phyloP scores from a whole-genome alignment of 257 asterid species.

The Primulina tabacum region DNA sequence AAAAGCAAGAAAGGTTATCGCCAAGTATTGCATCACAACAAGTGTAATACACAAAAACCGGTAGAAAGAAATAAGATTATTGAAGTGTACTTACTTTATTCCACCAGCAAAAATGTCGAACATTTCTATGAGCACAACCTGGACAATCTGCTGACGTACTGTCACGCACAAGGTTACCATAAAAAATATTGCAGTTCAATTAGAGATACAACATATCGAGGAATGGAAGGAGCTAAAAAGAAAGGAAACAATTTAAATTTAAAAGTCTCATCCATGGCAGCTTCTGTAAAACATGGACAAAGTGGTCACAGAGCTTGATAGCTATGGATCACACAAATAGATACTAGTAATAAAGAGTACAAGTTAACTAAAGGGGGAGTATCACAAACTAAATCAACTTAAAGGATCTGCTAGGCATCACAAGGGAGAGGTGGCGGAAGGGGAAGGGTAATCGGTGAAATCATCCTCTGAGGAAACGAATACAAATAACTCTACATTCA shows the following conservation, averaged over 20 bases:
- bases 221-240: slow-evolving; percentile 7
- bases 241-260: slow-evolving; percentile 14
- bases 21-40: slow-evolving; percentile 21
- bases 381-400: background rate
- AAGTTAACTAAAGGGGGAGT: background rate
- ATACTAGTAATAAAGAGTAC: background rate
- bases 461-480: background rate
- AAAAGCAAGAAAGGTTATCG: slow-evolving; percentile 24
- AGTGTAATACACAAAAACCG: background rate
- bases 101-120: slow-evolving; percentile 99
- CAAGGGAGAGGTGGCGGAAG: background rate
- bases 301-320: slow-evolving; percentile 7
- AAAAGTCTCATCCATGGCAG: slow-evolving; percentile 6
- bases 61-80: slow-evolving; percentile 12
- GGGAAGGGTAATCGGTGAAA: slow-evolving; percentile 6
- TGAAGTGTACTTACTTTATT: slow-evolving; percentile 57
- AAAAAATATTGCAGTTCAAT: slow-evolving; percentile 14
- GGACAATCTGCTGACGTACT: slow-evolving; percentile 67
- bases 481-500: slow-evolving; percentile 5
- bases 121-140: slow-evolving; percentile 69
- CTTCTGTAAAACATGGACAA: background rate
- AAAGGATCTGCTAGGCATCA: background rate
- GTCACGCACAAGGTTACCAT: slow-evolving; percentile 28
- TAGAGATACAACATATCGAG: slow-evolving; percentile 14
- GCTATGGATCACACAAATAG: background rate